Conservation (phyloP, 2,329 filamentous ascomycete species). For the Calycina herbarum region DNA sequence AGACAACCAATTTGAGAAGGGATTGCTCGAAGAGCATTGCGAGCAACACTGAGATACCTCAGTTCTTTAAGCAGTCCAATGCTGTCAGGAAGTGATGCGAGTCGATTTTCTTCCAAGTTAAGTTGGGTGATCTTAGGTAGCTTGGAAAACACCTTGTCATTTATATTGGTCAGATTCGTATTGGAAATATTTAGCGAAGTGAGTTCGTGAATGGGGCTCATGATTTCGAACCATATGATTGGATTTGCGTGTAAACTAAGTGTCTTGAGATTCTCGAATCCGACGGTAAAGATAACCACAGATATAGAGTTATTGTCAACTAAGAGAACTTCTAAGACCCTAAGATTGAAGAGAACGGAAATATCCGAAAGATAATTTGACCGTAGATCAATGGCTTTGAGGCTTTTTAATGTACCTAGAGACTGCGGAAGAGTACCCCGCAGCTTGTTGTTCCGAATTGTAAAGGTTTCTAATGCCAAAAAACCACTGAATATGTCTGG, state of each 20-base stretch:
- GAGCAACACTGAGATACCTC: conserved; percentile 90
- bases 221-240: conserved; percentile 88
- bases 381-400: conserved; percentile 91
- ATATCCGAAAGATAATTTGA: conserved; percentile 93
- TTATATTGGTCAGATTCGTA: conserved; percentile 83
- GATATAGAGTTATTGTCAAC: conserved; percentile 85
- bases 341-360: conserved; percentile 79
- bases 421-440: conserved; percentile 70
- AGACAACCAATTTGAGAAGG: conserved; percentile 87
- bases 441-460: conserved; percentile 93
- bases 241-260: conserved; percentile 93
- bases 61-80: conserved; percentile 81
- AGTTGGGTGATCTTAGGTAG: conserved; percentile 85
- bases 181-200: conserved; percentile 87
- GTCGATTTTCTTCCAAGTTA: conserved; percentile 91
- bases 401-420: conserved; percentile 70
- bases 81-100: conserved; percentile 82
- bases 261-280: conserved; percentile 80
- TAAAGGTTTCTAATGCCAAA: conserved; percentile 78
- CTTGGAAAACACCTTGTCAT: conserved; percentile 82
- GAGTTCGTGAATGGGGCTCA: conserved; percentile 72
- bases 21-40: conserved; percentile 82
- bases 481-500: conserved; percentile 78
- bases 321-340: conserved; percentile 81
- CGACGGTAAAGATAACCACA: conserved; percentile 76